Conservation (phyloP, 1,284 basidiomycete species). For the Melampsora larici-populina region DNA sequence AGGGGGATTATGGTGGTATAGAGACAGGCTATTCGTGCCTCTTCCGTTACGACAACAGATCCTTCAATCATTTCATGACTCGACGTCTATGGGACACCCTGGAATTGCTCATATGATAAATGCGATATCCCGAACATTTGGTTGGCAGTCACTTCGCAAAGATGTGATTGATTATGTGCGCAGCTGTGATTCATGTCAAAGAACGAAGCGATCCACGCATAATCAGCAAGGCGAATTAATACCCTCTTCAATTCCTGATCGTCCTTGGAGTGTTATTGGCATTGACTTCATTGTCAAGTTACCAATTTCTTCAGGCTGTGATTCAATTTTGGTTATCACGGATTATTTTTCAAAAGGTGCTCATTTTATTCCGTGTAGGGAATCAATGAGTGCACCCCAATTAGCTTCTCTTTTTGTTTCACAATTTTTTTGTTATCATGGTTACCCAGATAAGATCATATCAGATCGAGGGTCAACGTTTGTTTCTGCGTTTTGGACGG, state of each 20-base stretch:
- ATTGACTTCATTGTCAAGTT: conserved; percentile 19
- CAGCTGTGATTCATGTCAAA: conserved; percentile 53
- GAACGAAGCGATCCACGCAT: conserved; percentile 52
- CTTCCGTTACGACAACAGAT: too few species aligned
- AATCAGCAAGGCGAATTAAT: conserved; percentile 54
- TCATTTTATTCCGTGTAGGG: background rate
- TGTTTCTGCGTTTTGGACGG: too few species aligned
- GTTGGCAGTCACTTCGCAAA: too few species aligned
- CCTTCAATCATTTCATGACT: too few species aligned
- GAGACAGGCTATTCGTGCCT: too few species aligned
- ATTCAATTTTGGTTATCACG: too few species aligned
- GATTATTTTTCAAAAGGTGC: too few species aligned
- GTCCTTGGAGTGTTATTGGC: conserved; percentile 41
- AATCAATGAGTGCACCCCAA: background rate
- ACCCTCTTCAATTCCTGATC: conserved; percentile 51
- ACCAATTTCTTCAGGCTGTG: background rate
- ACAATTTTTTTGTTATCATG: background rate
- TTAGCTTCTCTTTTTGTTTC: background rate
- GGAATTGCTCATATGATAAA: too few species aligned
- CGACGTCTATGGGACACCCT: too few species aligned
- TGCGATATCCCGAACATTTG: too few species aligned
- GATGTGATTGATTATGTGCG: too few species aligned
- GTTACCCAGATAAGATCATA: background rate
- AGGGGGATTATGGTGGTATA: too few species aligned
- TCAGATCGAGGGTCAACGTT: background rate